phyloP scores from a whole-genome alignment of 768 basidiomycete genomes.

The Mycena rebaudengoi region DNA sequence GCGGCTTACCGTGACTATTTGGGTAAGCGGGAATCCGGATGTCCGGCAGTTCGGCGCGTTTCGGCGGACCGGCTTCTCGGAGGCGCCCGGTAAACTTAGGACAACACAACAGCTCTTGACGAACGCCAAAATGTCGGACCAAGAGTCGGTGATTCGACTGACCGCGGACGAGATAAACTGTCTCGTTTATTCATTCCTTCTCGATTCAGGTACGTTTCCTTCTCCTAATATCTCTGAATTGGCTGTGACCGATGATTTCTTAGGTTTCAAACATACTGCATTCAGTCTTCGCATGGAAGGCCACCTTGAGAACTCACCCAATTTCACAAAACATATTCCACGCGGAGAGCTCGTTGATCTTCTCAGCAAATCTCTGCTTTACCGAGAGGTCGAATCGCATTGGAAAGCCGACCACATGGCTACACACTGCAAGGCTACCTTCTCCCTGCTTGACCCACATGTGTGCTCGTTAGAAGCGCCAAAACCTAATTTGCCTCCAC shows the following conservation, averaged over 20 bases:
- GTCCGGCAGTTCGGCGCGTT: no score
- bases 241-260: conserved; percentile 13
- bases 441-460: conserved; percentile 81
- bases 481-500: conserved; percentile 31
- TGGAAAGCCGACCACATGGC: conserved; percentile 73
- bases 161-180: conserved; percentile 88
- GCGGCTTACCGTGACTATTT: no score
- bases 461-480: conserved; percentile 66
- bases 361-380: conserved; percentile 81
- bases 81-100: background rate
- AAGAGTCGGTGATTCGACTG: conserved; percentile 61
- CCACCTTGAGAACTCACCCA: conserved; percentile 72
- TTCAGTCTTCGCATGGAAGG: conserved; percentile 82
- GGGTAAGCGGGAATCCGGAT: background rate
- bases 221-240: background rate
- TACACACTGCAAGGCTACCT: conserved; percentile 71
- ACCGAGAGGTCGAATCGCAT: conserved; percentile 84
- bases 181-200: conserved; percentile 84
- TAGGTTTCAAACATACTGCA: conserved; percentile 85
- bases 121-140: conserved; percentile 6
- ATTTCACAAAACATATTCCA: conserved; percentile 76
- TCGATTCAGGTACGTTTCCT: conserved; percentile 71
- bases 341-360: conserved; percentile 86
- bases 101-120: background rate
- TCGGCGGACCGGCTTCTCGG: background rate